These are phyloP conservation scores for Mesostigma viride DNA, from an alignment of 139 green algal genomes.

Conservation along the genomic window DNA sequence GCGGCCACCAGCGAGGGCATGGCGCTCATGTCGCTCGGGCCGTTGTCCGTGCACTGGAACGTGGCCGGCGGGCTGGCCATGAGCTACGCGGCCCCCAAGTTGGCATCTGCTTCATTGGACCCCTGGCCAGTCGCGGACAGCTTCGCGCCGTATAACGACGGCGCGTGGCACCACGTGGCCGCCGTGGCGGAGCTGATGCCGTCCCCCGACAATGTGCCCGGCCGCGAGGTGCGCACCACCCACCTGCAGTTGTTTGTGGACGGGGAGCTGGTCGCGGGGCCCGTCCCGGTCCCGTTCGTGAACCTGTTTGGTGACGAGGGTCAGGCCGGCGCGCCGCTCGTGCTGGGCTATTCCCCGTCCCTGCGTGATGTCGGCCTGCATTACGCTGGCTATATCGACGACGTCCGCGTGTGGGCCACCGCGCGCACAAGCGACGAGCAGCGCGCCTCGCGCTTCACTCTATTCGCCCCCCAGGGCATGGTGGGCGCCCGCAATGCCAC, in stretches of 20 bases:
- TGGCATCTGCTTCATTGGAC: no score
- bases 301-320: neutral
- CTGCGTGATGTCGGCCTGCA: neutral
- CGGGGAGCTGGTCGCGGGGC: neutral
- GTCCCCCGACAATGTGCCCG: no score
- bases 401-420: neutral
- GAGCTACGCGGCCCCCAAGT: no score
- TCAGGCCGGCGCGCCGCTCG: neutral
- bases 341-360: no score
- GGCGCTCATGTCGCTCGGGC: neutral
- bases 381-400: neutral
- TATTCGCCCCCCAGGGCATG: no score
- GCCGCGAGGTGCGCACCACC: no score
- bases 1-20: neutral
- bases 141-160: no score
- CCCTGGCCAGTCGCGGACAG: no score
- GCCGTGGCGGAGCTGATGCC: no score
- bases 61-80: neutral
- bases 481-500: neutral
- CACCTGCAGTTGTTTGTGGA: no score
- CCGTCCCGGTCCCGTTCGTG: no score
- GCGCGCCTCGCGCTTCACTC: no score
- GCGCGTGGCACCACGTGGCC: conserved; percentile 10
- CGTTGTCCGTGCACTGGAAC: conserved; percentile 3
- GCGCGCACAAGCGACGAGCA: neutral